Evolutionary conservation across 495 filamentous ascomycete species (phyloP).

Genomic region (Penicillium samsonianum): DNA sequence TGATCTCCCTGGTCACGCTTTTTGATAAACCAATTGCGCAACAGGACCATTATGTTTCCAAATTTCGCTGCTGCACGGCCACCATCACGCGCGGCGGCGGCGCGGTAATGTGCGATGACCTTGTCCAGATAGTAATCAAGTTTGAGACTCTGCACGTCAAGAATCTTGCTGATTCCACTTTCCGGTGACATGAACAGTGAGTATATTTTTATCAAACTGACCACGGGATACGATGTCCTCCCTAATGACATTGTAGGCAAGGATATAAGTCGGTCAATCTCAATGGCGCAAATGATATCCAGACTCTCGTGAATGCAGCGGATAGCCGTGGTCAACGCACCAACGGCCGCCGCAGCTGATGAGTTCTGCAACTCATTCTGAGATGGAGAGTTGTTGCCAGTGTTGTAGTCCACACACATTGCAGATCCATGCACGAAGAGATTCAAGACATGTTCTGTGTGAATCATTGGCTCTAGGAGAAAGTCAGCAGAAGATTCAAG

Average conservation of each 20-base stretch:
- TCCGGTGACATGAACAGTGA: constrained; percentile 69
- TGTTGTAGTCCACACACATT: constrained; percentile 66
- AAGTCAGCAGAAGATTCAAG: constrained; percentile 12
- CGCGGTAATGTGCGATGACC: constrained; percentile 65
- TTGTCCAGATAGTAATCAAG: constrained; percentile 73
- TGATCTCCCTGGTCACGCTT: constrained; percentile 52
- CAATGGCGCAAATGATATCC: constrained; percentile 64
- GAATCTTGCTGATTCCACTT: constrained; percentile 72
- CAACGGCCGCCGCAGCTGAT: constrained; percentile 64
- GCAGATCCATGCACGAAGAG: constrained; percentile 88
- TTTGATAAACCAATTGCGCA: constrained; percentile 69
- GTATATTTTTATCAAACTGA: constrained; percentile 88
- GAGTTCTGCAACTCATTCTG: constrained; percentile 35
- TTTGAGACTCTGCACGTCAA: constrained; percentile 70
- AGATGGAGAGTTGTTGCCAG: constrained; percentile 18
- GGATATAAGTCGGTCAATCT: constrained; percentile 60
- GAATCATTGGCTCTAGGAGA: constrained; percentile 26
- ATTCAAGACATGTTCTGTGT: constrained; percentile 53
- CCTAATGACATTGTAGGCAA: constrained; percentile 78
- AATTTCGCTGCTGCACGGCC: constrained; percentile 76
- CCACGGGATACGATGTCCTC: constrained; percentile 75
- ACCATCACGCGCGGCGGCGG: constrained; percentile 62
- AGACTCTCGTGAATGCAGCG: constrained; percentile 72
- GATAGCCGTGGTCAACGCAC: constrained; percentile 70
- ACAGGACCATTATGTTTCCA: constrained; percentile 68